Percentiles rank a stretch among this genome's conserved stretches.
Evolutionary conservation across 306 rosid species (phyloP).

Genomic region (Styphnolobium japonicum): DNA sequence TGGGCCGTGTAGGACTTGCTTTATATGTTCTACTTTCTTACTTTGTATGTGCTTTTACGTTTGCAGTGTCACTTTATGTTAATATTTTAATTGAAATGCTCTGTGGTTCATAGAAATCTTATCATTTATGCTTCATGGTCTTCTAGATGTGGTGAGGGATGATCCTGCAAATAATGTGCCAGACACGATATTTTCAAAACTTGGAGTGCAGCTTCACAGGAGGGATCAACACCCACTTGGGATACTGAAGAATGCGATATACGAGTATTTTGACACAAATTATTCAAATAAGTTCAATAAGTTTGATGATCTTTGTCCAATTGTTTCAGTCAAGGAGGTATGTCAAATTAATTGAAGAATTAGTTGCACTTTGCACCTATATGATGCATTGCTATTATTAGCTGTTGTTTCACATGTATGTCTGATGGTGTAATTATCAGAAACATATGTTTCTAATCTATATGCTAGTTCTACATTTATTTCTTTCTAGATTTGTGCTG

Average conservation of each 20-base stretch:
- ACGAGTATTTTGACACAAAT: conserved; percentile 71
- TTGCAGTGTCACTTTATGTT: not conserved
- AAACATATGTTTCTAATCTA: not conserved
- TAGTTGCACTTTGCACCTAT: not conserved
- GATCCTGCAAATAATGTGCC: conserved; percentile 96
- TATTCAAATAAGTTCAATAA: conserved; percentile 77
- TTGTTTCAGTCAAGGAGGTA: conserved; percentile 87
- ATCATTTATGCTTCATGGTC: conserved; percentile 11
- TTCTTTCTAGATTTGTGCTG: not conserved
- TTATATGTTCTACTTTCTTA: not conserved
- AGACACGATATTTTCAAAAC: conserved; percentile 75
- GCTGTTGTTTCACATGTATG: not conserved
- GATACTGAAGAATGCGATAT: conserved; percentile 81
- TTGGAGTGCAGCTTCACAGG: conserved; percentile 92
- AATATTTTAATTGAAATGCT: not conserved
- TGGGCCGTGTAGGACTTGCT: not conserved
- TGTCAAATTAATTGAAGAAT: not conserved
- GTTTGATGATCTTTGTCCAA: conserved; percentile 78
- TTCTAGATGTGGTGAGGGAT: conserved; percentile 84
- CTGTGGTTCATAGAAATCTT: not conserved
- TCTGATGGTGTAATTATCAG: not conserved
- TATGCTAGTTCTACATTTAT: not conserved
- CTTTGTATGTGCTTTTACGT: not conserved
- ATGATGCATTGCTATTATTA: not conserved
- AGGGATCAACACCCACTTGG: conserved; percentile 91